Evolutionary conservation across 139 green algal genomes (phyloP).

Genomic region (Tetraselmis chui): DNA sequence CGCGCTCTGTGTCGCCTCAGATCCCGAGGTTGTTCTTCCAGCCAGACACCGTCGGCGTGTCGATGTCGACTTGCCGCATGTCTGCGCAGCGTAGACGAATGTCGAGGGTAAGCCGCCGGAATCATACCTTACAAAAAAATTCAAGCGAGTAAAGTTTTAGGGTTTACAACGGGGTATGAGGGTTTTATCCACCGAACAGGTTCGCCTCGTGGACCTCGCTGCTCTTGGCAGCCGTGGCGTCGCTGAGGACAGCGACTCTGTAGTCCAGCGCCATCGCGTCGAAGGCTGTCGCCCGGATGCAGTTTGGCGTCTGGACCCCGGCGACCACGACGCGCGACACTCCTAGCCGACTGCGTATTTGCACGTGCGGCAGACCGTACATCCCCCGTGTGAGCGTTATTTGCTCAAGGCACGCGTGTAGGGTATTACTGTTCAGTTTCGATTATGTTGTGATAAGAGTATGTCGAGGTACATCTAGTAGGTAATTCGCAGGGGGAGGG

Average conservation of each 20-base stretch:
- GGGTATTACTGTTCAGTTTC: no score
- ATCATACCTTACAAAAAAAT: not conserved
- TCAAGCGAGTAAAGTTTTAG: not conserved
- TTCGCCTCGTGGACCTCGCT: constrained; percentile 46
- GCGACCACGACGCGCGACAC: constrained; percentile 25
- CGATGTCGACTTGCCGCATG: constrained; percentile 40
- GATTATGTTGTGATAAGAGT: no score
- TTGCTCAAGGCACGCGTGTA: no score
- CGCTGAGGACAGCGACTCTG: constrained; percentile 41
- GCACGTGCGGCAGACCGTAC: no score
- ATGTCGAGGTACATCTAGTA: no score
- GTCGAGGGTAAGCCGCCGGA: no score
- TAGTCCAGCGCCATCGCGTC: constrained; percentile 66
- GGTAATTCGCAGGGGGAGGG: not conserved
- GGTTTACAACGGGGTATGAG: not conserved
- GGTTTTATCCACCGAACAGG: constrained; percentile 37
- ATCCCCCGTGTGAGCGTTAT: no score
- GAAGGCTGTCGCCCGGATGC: constrained; percentile 62
- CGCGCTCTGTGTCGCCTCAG: no score
- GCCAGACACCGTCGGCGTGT: constrained; percentile 18
- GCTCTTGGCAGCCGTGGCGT: constrained; percentile 51
- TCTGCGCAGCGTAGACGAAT: no score
- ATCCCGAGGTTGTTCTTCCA: not conserved
- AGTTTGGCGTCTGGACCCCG: constrained; percentile 76
- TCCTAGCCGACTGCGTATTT: constrained; percentile 1